Evolutionary conservation across 352 stramenopile genomes (phyloP).

Genomic region (Chloridella minuta): DNA sequence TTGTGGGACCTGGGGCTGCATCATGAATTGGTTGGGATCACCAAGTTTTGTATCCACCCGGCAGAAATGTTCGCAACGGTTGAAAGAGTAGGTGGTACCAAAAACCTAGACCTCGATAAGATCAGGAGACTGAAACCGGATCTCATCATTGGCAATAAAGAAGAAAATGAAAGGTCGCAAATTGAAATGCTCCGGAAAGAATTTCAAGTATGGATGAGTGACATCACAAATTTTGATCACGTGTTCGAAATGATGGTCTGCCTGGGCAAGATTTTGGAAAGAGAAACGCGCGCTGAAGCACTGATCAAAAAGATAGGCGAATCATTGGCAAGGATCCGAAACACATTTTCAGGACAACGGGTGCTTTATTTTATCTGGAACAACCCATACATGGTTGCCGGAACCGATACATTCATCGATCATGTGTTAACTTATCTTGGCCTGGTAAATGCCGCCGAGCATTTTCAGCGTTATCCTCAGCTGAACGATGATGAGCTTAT

Average conservation of each 20-base stretch:
- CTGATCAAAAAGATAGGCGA: not conserved
- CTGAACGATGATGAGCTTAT: not conserved
- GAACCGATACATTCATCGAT: not conserved
- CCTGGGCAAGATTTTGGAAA: not conserved
- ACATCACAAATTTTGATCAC: not conserved
- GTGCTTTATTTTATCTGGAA: slow-evolving; percentile 4
- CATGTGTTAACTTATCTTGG: not conserved
- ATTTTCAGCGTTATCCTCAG: not conserved
- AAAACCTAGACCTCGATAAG: not conserved
- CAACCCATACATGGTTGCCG: not conserved
- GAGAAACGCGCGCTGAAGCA: not conserved
- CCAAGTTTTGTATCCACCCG: not conserved
- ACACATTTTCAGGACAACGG: not conserved
- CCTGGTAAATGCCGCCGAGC: not conserved
- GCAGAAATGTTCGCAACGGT: not conserved
- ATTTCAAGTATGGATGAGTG: not conserved
- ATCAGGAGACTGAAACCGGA: not conserved
- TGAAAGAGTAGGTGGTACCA: not conserved
- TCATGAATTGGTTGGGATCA: not conserved
- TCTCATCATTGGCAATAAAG: not conserved
- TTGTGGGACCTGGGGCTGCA: not conserved
- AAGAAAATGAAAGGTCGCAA: not conserved
- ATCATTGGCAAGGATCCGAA: not conserved
- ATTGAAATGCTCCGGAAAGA: not conserved
- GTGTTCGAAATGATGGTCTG: not conserved